Evolutionary conservation across 225 moss, liverwort and hornwort genomes (phyloP), one percentile per base, ranked within the genome.

Genomic region (Bryoerythrophyllum caledonicum): DNA sequence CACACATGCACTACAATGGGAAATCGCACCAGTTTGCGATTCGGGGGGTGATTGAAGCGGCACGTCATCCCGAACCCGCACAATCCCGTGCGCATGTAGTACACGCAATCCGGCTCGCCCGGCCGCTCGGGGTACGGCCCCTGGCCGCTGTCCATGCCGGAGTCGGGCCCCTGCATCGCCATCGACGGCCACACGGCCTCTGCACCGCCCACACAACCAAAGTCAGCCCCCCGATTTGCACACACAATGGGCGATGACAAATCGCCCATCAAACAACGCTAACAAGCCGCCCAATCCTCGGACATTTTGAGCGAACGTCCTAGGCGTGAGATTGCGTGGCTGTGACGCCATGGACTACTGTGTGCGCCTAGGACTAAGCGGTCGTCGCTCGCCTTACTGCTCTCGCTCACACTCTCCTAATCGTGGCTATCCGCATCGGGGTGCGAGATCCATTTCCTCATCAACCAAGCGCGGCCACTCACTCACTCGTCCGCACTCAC

Each of bases 21-120:
- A 23, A 80, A 61, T 65, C 83, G 68, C 79, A 89, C 88, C 88
- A 86, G 79, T 59, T 89, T 89, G 74, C 88, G 88, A 77, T 89
- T 89, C 62, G 86, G 79, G 48, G 99, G 99, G 71, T 99, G 99
- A 81, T 99, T 95, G 81, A 93, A 99, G 71, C 95, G 95, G 93
- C 99, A 99, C 4, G 93, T 99, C 82, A 95, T 88, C 72, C 93
- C 90, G 82, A 95, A 99, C 79, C 95, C 93, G 83, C 99, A 99
- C 72, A 93, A 86, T 37, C 95, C 91, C 54, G 99, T 99, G 76
- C 99, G 95, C 95, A 99, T 99, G 79, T 99, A 99, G 65, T 91
- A 99, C 73, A 93, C 87, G 70, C 97, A 99, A 84, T 99, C 97
- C 70, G 89, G 94, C 91, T 99, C 97, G 73, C 91, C 91, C 28